Evolutionary conservation across 2,329 filamentous ascomycete species (phyloP), one percentile per base, ranked within the genome.

Genomic region (Truncatella angustata): DNA sequence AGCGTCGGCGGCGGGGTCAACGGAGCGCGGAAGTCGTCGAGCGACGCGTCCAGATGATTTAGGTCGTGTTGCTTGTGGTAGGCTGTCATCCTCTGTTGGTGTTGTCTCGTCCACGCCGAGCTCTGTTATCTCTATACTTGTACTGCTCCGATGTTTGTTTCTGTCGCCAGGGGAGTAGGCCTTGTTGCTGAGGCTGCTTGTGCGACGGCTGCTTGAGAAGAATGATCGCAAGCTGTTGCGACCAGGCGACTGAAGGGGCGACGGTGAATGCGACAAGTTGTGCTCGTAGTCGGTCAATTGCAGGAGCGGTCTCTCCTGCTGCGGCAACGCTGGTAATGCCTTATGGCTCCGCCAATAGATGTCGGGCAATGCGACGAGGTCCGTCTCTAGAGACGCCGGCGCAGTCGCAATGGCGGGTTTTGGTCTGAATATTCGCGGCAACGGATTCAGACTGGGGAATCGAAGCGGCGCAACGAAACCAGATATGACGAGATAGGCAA

Each of bases 21-120:
- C 61, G 66, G 55, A 77, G 78, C 76, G 45, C 42, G 53, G 49
- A 77, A 78, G 62, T 80, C 79, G 72, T 73, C 76, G 63, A 80
- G 72, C 54, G 77, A 81, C 61, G 65, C 77, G 73, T 80, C 79
- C 64, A 76, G 63, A 54, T 60, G 60, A 47, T 63, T 56, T 18
- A 52, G 51, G 32, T 50, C 47, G 40, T 24, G 40, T 24, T 44
- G 21, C 18, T n/a, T 24, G 49, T 54, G 37, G 49, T 48, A 44
- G 16, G 51, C 49, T 42, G 51, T 52, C 51, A 52, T 56, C 24
- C 16, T 46, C 49, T 16, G 35, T 32, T n/a, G 28, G 23, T n/a
- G 37, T 28, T 23, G 30, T 16, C 14, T 37, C 32, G 45, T 36
- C 21, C 18, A 23, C 28, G 5, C 26, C 36, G 24, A 43, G 28